These are phyloP conservation scores for Exophiala bonariae DNA, from an alignment of 2,329 filamentous ascomycete species.

Conservation along the genomic window DNA sequence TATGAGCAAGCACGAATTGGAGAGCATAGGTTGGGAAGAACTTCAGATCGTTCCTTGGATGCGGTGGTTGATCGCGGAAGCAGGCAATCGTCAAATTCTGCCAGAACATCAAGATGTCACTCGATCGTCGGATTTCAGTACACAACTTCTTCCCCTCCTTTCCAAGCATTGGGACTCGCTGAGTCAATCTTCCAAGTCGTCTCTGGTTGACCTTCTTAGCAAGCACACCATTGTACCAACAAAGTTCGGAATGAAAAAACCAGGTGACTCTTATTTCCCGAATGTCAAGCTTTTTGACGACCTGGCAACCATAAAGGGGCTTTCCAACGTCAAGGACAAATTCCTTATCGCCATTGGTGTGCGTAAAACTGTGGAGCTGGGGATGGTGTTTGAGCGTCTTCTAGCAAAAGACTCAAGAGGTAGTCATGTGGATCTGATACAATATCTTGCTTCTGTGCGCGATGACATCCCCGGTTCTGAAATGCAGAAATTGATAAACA, in stretches of 20 bases:
- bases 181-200: constrained; percentile 64
- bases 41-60: constrained; percentile 86
- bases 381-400: constrained; percentile 87
- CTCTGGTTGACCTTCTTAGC: constrained; percentile 65
- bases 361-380: constrained; percentile 90
- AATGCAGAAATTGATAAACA: constrained; percentile 72
- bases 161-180: constrained; percentile 91
- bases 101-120: constrained; percentile 69
- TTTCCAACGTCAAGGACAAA: constrained; percentile 84
- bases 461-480: constrained; percentile 85
- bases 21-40: constrained; percentile 81
- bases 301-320: constrained; percentile 74
- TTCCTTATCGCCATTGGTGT: constrained; percentile 82
- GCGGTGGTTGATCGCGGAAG: constrained; percentile 71
- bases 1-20: constrained; percentile 67
- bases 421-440: constrained; percentile 91
- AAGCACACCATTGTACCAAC: constrained; percentile 80
- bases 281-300: constrained; percentile 96
- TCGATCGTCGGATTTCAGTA: constrained; percentile 70
- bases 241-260: constrained; percentile 83
- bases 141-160: constrained; percentile 73
- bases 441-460: constrained; percentile 86
- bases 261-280: constrained; percentile 84
- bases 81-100: constrained; percentile 56
- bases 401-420: constrained; percentile 66